Evolutionary conservation across 2,329 filamentous ascomycete genomes (phyloP), one percentile per base, ranked within the genome.

Genomic region (Epichloe bromicola): DNA sequence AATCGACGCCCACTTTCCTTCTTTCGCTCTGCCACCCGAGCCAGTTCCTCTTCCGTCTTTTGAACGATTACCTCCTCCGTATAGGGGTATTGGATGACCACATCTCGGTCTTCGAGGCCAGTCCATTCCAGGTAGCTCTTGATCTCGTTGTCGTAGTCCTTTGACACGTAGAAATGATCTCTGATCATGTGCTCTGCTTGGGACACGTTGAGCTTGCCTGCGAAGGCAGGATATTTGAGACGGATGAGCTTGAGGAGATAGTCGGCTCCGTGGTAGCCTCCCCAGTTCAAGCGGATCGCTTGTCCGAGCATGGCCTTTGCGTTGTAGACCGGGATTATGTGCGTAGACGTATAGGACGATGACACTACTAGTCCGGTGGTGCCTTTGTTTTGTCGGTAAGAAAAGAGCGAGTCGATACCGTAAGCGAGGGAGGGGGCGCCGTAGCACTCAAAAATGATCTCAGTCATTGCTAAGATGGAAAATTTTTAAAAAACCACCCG

Each of bases 391-490:
- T 95, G 86, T 55, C 84, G 78, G 71, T 95, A 98, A 19, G 91
- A 94, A 71, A 98, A 98, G 34, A 98, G 79, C 11, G 90, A 94
- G 67, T 98, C 93, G 69, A 98, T 90, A 48, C 93, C 93, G 68
- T 93, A 96, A 17, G 90, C 86, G 26, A 96, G 77, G 2, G 88
- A 91, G 0, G 93, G 91, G 11, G 87, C 90, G 53, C 82, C 80
- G 67, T 98, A 98, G 68, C 89, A 94, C 68, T 98, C 93, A 65
- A 97, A 98, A 11, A 98, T 74, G 51, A 97, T 91, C 64, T 98
- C 93, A 42, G 87, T 95, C 91, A 97, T 97, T 59, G 87, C 88
- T 95, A 57, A 49, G 42, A 20, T 33, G 1, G 17, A 42, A 30
- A n/a, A n/a, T n/a, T n/a, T n/a, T 8, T 3, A 26, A 26, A 30